A percentile compares a stretch with the other conserved stretches of the same genome.
phyloP scores from a whole-genome alignment of 2,329 filamentous ascomycete species.

The Cordyceps sp. region DNA sequence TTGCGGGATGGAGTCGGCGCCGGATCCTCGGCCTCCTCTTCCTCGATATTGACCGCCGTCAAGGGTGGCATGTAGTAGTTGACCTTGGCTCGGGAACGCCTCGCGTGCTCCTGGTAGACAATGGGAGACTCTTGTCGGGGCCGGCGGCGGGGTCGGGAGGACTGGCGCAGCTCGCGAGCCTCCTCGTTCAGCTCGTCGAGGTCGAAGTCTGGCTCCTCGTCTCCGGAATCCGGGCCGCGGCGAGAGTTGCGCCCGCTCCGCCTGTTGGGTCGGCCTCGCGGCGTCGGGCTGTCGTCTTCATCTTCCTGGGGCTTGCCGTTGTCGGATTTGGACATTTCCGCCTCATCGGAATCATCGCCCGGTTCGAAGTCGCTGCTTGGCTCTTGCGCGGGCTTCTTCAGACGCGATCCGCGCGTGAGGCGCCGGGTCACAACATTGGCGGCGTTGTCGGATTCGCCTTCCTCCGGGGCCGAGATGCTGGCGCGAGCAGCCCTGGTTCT shows the following conservation, averaged over 20 bases:
- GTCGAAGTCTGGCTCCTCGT: constrained; percentile 41
- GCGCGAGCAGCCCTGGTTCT: constrained; percentile 23
- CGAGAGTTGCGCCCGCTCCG: constrained; percentile 27
- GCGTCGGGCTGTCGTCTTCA: constrained; percentile 28
- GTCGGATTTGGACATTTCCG: constrained; percentile 25
- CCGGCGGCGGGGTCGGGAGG: constrained; percentile 34
- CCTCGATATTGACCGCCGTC: constrained; percentile 44
- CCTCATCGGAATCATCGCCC: constrained; percentile 40
- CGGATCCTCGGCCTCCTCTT: constrained; percentile 52
- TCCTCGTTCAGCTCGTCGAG: constrained; percentile 50
- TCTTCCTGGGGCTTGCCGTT: constrained; percentile 25
- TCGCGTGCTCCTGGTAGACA: constrained; percentile 38
- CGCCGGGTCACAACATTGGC: constrained; percentile 22
- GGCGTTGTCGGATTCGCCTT: constrained; percentile 11
- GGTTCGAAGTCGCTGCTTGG: constrained; percentile 46
- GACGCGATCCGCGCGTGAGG: constrained; percentile 26
- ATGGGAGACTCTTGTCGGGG: constrained; percentile 35
- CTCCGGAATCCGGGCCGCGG: constrained; percentile 33
- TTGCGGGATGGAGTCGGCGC: constrained; percentile 53
- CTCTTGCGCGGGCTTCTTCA: constrained; percentile 30
- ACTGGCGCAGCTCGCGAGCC: constrained; percentile 41
- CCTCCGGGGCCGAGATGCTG: constrained; percentile 12
- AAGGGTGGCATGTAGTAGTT: constrained; percentile 79
- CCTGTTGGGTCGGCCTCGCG: constrained; percentile 27
- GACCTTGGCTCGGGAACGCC: constrained; percentile 41